Base-by-base conservation (phyloP, 805 yeast genomes). In the Lipomyces chichibuensis region DNA sequence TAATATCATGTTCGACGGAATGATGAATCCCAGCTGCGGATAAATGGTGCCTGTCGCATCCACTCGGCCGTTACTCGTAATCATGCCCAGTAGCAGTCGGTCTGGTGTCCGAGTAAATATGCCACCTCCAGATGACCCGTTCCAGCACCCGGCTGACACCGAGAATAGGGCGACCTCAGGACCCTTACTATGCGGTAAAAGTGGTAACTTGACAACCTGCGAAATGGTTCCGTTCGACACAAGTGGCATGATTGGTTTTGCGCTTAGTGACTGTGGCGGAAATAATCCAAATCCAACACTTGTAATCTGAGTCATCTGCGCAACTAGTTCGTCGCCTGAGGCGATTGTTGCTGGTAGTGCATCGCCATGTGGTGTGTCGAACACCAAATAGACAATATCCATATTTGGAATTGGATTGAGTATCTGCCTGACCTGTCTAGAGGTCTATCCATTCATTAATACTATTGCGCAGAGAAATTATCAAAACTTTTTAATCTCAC, bases 111-210 rank as follows among this genome's bases (percentile, higher is more conserved):
- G 32, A 37, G 58, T 37, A 32, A 62, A 62, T 8, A 59, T 51
- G 1, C 61, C 69, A 29, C 67, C 67, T 5, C 69, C 69, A 14
- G 69, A 65, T 3, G 69, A 59, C 9, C 69, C 69, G 51, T 65
- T 65, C 69, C 69, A 65, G 65, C 69, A 62, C 43, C 49, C 55
- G 8, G 69, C 63, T 1, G 62, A 58, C 3, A 37, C 51, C 3
- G 61, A 17, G 7, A 62, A 8, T 59, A 65, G 46, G n/a, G 60
- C 61, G 11, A 23, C 43, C 32, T 53, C 54, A 9, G 49, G 32
- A 17, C 11, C 4, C 17, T n/a, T 8, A 43, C 27, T 27, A 17
- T 13, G 43, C 43, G 4, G 43, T 37, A 37, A 9, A 8, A 63
- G 54, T 25, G 66, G 60, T n/a, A 59, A 37, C 17, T 27, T 8